phyloP scores from a whole-genome alignment of 306 rosid species.

The Chamaecrista fasciculata region DNA sequence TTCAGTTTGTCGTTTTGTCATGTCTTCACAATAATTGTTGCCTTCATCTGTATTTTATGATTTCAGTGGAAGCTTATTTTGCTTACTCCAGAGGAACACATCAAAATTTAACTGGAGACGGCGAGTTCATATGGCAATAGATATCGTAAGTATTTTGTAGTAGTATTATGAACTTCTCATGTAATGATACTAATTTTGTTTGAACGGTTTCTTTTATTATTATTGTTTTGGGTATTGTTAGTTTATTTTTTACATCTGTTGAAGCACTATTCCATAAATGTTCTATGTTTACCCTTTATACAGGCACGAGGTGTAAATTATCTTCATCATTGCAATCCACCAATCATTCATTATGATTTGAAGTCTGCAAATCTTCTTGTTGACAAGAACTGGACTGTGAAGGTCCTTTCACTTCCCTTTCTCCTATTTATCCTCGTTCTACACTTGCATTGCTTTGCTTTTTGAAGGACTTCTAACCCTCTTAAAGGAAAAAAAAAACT shows the following conservation, averaged over 20 bases:
- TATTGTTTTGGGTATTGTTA: too few relatives aligned
- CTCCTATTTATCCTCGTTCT: constrained; percentile 18
- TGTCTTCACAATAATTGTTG: constrained; percentile 17
- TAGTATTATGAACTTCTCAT: constrained; percentile 1
- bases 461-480: constrained; percentile 2
- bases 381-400: constrained; percentile 93
- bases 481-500: too few relatives aligned
- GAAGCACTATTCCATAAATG: background rate
- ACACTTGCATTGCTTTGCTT: background rate
- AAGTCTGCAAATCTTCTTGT: constrained; percentile 95
- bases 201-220: too few relatives aligned
- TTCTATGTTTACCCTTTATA: constrained; percentile 30
- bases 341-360: constrained; percentile 93
- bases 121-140: constrained; percentile 89
- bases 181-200: background rate
- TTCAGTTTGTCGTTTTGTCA: constrained; percentile 13
- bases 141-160: constrained; percentile 72
- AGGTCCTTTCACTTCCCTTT: constrained; percentile 51
- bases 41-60: constrained; percentile 31
- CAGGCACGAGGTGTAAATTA: constrained; percentile 94
- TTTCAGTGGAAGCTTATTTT: constrained; percentile 93
- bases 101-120: constrained; percentile 94
- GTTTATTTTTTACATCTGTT: background rate
- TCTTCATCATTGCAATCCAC: constrained; percentile 94
- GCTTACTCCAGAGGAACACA: constrained; percentile 79